Evolutionary conservation across 805 yeast genomes (phyloP), one percentile per base, ranked within the genome.

Genomic region (Candida tallmaniae): DNA sequence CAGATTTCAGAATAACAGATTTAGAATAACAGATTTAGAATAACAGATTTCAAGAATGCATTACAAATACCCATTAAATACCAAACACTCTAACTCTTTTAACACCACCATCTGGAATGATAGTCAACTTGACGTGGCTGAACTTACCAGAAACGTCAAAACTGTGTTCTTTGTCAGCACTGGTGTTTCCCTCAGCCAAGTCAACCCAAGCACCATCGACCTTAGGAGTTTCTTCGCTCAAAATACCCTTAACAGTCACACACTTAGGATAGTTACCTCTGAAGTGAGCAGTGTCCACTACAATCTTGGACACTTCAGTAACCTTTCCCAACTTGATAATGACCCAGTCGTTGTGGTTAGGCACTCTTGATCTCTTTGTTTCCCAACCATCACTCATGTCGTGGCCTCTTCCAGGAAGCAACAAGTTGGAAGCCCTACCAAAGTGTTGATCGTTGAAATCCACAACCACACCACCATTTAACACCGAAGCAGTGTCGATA

Each of bases 361-460:
- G 75, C 9, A 65, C 68, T 56, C 97, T 74, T 2, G 96, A 87
- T 56, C 98, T 77, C 49, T 76, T 77, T 16, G 98, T 90, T 58
- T 90, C 98, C 98, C 98, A 90, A 10, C 98, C 98, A 54, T 93
- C 97, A 32, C 93, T 78, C 97, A 90, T 90, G 59, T 90, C 96
- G 49, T 73, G 76, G 34, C 98, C 98, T 41, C 97, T 77, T 11
- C 97, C 97, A 2, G 97, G 97, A 36, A 90, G 67, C 38, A 90
- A 64, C 42, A 90, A 66, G 63, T 90, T 90, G 57, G 85, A 94
- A 24, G 89, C 95, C 29, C 90, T 74, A 24, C 96, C 95, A 53
- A 90, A 90, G 62, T 89, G 97, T 65, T 90, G 95, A 63, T 93
- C 96, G 2, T 94, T 82, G 48, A 75, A 78, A 9, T 77, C 68